Percentiles rank a stretch among this genome's conserved stretches.
phyloP scores from a whole-genome alignment of 805 yeast species.

The Wickerhamiella dianesei region DNA sequence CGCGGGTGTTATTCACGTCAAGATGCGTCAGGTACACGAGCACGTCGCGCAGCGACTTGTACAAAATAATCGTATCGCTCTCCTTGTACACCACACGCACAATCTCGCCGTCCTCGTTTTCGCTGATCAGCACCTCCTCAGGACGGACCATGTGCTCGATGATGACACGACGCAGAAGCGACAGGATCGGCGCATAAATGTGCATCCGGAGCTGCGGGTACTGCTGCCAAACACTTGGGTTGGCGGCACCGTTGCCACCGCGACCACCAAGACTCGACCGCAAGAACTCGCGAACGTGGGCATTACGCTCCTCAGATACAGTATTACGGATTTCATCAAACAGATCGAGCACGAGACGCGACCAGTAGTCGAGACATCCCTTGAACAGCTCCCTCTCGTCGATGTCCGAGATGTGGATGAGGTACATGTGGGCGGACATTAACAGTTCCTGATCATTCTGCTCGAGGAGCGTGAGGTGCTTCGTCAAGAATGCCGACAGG shows the following conservation, averaged over 20 bases:
- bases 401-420: constrained; percentile 72
- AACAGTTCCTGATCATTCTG: constrained; percentile 43
- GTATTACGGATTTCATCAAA: constrained; percentile 75
- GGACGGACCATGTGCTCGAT: constrained; percentile 98
- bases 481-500: constrained; percentile 66
- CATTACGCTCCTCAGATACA: constrained; percentile 59
- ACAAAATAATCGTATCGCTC: constrained; percentile 89
- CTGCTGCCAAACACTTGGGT: constrained; percentile 31
- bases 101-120: constrained; percentile 97
- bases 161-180: constrained; percentile 78
- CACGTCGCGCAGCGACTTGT: constrained; percentile 91
- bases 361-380: constrained; percentile 92
- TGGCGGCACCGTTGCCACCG: constrained; percentile 57
- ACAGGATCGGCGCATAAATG: constrained; percentile 60
- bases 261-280: constrained; percentile 12
- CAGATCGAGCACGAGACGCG: constrained; percentile 64
- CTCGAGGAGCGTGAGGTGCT: constrained; percentile 50
- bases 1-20: constrained; percentile 87
- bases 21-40: constrained; percentile 89
- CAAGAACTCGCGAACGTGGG: constrained; percentile 51
- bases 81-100: constrained; percentile 95
- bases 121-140: constrained; percentile 92
- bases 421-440: constrained; percentile 60
- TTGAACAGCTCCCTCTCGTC: constrained; percentile 95
- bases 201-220: constrained; percentile 52